phyloP scores from a whole-genome alignment of 169 alveolate genomes.

The Plasmodium vivax region DNA sequence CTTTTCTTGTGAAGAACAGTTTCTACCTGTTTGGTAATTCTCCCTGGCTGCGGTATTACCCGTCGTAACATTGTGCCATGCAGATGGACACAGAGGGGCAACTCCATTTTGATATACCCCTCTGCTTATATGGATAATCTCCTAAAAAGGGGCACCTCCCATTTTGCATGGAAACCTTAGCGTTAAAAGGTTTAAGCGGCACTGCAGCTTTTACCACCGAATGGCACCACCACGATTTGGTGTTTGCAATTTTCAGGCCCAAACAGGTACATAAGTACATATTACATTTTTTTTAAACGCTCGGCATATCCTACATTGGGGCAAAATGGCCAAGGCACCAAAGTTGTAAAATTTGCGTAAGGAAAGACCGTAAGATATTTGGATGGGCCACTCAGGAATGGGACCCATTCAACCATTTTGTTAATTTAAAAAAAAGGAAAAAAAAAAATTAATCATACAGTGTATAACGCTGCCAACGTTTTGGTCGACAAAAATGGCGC shows the following conservation, averaged over 20 bases:
- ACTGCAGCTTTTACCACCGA: background rate
- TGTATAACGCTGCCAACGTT: background rate
- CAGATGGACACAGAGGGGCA: background rate
- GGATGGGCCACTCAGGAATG: background rate
- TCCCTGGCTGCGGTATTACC: background rate
- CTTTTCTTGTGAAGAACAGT: background rate
- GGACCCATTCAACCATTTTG: background rate
- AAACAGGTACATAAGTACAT: background rate
- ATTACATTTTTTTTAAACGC: background rate
- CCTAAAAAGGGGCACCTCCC: background rate
- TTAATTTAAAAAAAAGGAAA: background rate
- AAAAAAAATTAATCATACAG: background rate
- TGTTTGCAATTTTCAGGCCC: background rate
- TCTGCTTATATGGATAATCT: background rate
- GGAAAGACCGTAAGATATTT: background rate
- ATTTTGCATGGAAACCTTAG: background rate
- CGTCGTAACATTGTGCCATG: background rate
- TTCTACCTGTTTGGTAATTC: background rate
- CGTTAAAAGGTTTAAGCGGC: background rate
- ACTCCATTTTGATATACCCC: background rate
- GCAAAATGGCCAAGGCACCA: background rate
- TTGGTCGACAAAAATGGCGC: background rate
- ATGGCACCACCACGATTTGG: background rate
- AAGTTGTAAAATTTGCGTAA: background rate
- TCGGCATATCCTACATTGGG: background rate